Conservation (phyloP, 306 rosid genomes). For the Vigna angularis region DNA sequence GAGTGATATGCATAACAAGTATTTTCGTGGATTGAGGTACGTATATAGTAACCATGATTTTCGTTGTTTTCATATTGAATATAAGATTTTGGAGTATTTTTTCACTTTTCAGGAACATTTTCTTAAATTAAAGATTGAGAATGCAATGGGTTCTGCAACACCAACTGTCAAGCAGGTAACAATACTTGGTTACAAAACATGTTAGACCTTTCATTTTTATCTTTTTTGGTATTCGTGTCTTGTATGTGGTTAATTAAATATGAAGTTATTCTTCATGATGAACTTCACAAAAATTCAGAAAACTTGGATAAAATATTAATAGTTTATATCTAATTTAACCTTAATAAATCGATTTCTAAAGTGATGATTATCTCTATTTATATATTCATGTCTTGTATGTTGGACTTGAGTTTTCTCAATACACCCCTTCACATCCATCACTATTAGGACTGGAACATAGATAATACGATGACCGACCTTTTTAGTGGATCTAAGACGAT, state of each 20-base stretch:
- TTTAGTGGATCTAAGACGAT: no score
- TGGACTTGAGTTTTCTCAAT: no score
- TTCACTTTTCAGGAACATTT: constrained; percentile 80
- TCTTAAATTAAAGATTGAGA: constrained; percentile 77
- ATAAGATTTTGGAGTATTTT: constrained; percentile 29
- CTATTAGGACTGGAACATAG: no score
- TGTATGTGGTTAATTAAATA: not conserved
- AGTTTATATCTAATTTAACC: no score
- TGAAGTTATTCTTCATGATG: not conserved
- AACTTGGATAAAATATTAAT: no score
- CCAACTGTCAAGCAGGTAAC: constrained; percentile 86
- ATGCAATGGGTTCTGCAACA: constrained; percentile 83
- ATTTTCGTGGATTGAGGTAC: not conserved
- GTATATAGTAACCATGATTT: constrained; percentile 13
- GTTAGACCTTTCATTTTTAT: not conserved
- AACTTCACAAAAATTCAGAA: constrained; percentile 11
- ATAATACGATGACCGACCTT: no score
- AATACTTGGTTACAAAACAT: constrained; percentile 7
- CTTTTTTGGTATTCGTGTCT: constrained; percentile 12
- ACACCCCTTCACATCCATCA: no score
- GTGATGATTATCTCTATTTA: no score
- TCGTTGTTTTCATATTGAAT: constrained; percentile 8
- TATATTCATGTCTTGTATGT: no score
- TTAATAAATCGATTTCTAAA: no score
- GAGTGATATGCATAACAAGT: not conserved